A percentile compares a stretch with the other conserved stretches of the same genome.
These are phyloP conservation scores for Geotrichum klebahnii DNA, from an alignment of 1,139 yeast genomes.

Conservation along the genomic window DNA sequence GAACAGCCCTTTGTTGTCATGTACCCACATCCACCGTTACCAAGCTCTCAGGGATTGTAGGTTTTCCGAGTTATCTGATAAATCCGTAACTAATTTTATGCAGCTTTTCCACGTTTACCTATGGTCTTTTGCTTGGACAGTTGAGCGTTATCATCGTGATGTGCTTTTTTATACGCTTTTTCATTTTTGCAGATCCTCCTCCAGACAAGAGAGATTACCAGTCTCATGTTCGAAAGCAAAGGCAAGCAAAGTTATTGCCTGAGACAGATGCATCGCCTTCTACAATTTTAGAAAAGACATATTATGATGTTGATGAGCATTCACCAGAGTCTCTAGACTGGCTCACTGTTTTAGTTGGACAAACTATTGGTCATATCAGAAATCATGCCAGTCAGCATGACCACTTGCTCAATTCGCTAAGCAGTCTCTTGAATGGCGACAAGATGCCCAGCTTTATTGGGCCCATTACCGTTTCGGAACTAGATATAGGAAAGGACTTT, in stretches of 20 bases:
- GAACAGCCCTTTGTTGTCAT: not conserved
- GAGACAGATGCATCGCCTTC: constrained; percentile 34
- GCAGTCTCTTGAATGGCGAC: constrained; percentile 49
- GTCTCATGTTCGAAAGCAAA: constrained; percentile 31
- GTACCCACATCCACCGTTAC: not conserved
- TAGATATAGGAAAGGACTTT: constrained; percentile 90
- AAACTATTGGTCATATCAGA: constrained; percentile 79
- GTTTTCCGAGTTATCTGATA: not conserved
- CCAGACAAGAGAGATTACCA: constrained; percentile 34
- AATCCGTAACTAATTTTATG: not conserved
- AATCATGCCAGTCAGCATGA: constrained; percentile 81
- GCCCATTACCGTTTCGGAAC: constrained; percentile 72
- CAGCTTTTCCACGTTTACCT: constrained; percentile 33
- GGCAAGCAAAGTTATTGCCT: constrained; percentile 34
- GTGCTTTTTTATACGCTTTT: constrained; percentile 73
- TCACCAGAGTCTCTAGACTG: constrained; percentile 89
- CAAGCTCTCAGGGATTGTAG: constrained; percentile 10
- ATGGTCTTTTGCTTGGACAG: constrained; percentile 58
- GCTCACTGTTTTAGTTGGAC: constrained; percentile 93
- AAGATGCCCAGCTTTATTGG: constrained; percentile 76
- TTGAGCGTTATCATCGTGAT: constrained; percentile 73
- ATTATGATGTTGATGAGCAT: constrained; percentile 85
- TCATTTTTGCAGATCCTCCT: constrained; percentile 75
- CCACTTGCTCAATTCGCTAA: constrained; percentile 74
- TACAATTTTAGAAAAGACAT: constrained; percentile 78